A percentile compares a stretch with the other conserved stretches of the same genome.
Evolutionary conservation across 1,284 basidiomycete genomes (phyloP).

Genomic region (Moesziomyces parantarcticus): DNA sequence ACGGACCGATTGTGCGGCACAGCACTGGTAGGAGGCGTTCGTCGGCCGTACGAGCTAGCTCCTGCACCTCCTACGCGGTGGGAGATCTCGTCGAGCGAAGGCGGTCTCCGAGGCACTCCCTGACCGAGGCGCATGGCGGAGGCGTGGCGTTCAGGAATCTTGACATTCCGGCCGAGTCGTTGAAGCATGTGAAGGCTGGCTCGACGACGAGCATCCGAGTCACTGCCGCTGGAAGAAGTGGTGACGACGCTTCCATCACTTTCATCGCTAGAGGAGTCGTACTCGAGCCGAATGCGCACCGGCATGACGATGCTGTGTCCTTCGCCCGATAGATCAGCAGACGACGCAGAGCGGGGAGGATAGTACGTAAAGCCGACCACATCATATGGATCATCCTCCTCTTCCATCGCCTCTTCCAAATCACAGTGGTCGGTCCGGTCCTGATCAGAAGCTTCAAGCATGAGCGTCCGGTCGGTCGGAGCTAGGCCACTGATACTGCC

Average conservation of each 20-base stretch:
- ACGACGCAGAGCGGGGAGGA: neutral
- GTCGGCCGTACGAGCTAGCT: neutral
- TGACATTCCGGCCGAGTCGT: slow-evolving; percentile 9
- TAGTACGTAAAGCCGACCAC: slow-evolving; percentile 31
- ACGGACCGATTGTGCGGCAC: slow-evolving; percentile 14
- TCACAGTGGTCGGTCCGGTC: neutral
- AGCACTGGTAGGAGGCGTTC: slow-evolving; percentile 4
- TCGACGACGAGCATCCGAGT: slow-evolving; percentile 27
- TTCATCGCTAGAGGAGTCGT: slow-evolving; percentile 37
- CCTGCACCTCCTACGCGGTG: slow-evolving; percentile 15
- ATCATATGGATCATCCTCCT: slow-evolving; percentile 11
- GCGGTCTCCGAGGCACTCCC: slow-evolving; percentile 23
- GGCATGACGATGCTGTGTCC: slow-evolving; percentile 23
- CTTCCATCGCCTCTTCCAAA: neutral
- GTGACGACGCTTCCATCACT: slow-evolving; percentile 21
- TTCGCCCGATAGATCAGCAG: neutral
- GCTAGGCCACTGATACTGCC: slow-evolving; percentile 3
- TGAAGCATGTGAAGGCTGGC: slow-evolving; percentile 37
- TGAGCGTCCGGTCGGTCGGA: neutral
- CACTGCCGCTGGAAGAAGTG: slow-evolving; percentile 17
- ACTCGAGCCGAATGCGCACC: slow-evolving; percentile 25
- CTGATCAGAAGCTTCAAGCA: neutral
- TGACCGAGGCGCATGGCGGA: slow-evolving; percentile 19
- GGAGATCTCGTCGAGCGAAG: slow-evolving; percentile 36
- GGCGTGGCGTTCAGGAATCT: slow-evolving; percentile 16